A percentile compares a stretch with the other conserved stretches of the same genome.
Evolutionary conservation across 1,139 yeast genomes (phyloP).

Genomic region (Yamadazyma triangularis): DNA sequence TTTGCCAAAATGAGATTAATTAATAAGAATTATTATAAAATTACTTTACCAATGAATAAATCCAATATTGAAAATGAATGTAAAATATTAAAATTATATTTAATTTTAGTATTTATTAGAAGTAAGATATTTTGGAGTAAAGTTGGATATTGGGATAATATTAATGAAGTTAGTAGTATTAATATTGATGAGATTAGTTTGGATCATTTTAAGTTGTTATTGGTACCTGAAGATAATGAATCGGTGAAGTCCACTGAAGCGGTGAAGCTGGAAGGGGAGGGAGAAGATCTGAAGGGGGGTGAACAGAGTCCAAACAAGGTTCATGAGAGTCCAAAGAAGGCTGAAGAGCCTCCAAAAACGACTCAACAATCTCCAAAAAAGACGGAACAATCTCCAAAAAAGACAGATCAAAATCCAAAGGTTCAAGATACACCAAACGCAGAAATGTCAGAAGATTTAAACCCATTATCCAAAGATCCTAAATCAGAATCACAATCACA

Average conservation of each 20-base stretch:
- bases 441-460: too few species aligned
- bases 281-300: constrained; percentile 1
- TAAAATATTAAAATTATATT: constrained; percentile 23
- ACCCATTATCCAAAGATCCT: too few species aligned
- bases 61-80: constrained; percentile 15
- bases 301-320: too few species aligned
- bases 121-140: constrained; percentile 75
- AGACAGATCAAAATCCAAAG: too few species aligned
- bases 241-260: constrained; percentile 9
- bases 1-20: constrained; percentile 69
- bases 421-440: neutral
- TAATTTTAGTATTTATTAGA: constrained; percentile 27
- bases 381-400: neutral
- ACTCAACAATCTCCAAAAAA: neutral
- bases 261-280: constrained; percentile 5
- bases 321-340: too few species aligned
- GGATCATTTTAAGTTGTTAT: constrained; percentile 16
- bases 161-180: constrained; percentile 26
- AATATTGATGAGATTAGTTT: constrained; percentile 24
- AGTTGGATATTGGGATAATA: constrained; percentile 60
- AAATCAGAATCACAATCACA: too few species aligned
- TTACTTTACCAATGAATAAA: constrained; percentile 13
- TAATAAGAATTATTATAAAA: constrained; percentile 44
- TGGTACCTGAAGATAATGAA: constrained; percentile 5
- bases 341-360: neutral